Evolutionary conservation across 2,329 filamentous ascomycete species (phyloP).

Genomic region (Amylocarpus encephaloides): DNA sequence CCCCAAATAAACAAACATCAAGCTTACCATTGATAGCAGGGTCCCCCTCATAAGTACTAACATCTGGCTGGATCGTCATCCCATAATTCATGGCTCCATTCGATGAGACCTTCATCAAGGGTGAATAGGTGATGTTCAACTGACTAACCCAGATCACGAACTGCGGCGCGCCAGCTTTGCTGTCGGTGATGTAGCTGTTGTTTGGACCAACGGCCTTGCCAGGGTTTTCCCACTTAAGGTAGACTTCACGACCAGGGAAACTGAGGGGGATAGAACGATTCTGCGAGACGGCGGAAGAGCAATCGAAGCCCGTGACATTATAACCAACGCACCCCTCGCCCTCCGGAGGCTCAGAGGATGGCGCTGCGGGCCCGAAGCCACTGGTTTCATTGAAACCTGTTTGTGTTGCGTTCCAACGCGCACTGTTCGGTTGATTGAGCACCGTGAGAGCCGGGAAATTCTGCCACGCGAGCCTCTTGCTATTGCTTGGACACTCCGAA

Average conservation of each 20-base stretch:
- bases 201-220: conserved; percentile 69
- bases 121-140: conserved; percentile 66
- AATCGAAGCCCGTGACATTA: conserved; percentile 48
- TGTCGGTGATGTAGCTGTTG: conserved; percentile 69
- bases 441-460: conserved; percentile 71
- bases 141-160: conserved; percentile 75
- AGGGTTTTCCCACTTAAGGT: conserved; percentile 65
- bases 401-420: conserved; percentile 56
- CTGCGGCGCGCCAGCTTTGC: conserved; percentile 49
- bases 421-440: conserved; percentile 71
- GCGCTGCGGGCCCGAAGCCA: conserved; percentile 41
- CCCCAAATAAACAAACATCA: neutral
- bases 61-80: conserved; percentile 63
- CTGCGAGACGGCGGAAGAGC: conserved; percentile 56
- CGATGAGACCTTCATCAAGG: conserved; percentile 45
- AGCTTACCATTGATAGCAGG: conserved; percentile 56
- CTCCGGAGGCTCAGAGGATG: conserved; percentile 33
- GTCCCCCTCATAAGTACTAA: conserved; percentile 60
- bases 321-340: conserved; percentile 51
- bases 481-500: conserved; percentile 63
- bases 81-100: conserved; percentile 32
- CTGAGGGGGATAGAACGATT: conserved; percentile 67
- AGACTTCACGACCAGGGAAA: conserved; percentile 66
- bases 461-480: conserved; percentile 74
- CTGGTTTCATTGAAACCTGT: conserved; percentile 58